These are phyloP conservation scores for Backusella mclennaniae DNA, from an alignment of 192 early-diverging fungal genomes.

Conservation along the genomic window DNA sequence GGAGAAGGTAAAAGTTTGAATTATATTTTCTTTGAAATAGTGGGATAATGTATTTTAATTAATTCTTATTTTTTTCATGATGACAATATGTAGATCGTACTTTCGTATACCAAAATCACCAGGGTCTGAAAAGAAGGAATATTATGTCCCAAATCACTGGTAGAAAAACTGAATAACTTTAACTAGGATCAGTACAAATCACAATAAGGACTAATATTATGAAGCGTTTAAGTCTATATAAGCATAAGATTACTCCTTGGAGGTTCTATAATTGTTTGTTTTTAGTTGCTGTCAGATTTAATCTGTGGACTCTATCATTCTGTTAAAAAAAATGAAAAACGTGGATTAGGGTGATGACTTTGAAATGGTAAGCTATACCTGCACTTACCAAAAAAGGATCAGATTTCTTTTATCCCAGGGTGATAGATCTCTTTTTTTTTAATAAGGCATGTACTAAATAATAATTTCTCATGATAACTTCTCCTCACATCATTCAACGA, in stretches of 20 bases:
- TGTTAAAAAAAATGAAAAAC: conserved; percentile 5
- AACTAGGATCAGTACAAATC: neutral
- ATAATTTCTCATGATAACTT: conserved; percentile 5
- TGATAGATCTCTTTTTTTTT: neutral
- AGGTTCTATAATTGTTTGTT: neutral
- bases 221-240: neutral
- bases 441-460: conserved; percentile 7
- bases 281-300: conserved; percentile 1
- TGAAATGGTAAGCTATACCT: neutral
- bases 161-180: neutral
- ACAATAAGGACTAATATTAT: neutral
- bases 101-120: neutral
- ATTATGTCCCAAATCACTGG: neutral
- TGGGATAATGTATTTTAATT: neutral
- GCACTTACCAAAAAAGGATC: neutral
- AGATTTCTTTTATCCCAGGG: neutral
- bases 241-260: neutral
- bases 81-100: neutral
- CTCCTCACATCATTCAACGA: neutral
- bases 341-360: conserved; percentile 3
- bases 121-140: neutral
- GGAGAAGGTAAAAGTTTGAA: neutral
- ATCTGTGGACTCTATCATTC: neutral
- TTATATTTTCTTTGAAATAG: neutral
- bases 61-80: neutral